A percentile compares a stretch with the other conserved stretches of the same genome.
Evolutionary conservation across 192 early-diverging fungal genomes (phyloP).

Genomic region (Radiomyces spectabilis): DNA sequence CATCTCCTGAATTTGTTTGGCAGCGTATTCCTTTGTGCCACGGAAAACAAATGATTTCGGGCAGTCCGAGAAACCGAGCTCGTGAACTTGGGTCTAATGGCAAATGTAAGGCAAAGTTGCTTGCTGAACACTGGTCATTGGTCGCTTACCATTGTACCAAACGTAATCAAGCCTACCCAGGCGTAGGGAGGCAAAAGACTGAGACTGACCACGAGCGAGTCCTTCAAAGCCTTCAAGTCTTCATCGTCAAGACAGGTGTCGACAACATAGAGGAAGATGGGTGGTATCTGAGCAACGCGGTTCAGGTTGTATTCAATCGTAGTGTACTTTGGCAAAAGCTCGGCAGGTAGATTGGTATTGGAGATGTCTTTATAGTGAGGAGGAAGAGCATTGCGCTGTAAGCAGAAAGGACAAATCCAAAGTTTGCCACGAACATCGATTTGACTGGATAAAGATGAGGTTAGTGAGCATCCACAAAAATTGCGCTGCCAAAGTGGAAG

Average conservation of each 20-base stretch:
- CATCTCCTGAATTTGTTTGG: constrained; percentile 97
- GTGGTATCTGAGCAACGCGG: constrained; percentile 80
- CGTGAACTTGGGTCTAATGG: constrained; percentile 86
- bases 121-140: background rate
- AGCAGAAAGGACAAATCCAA: constrained; percentile 99
- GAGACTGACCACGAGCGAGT: constrained; percentile 83
- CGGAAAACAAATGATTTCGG: constrained; percentile 98
- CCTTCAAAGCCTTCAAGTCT: constrained; percentile 93
- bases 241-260: constrained; percentile 95
- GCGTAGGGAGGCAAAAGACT: constrained; percentile 88
- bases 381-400: constrained; percentile 94
- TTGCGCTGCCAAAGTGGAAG: background rate
- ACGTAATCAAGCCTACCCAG: constrained; percentile 93
- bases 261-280: constrained; percentile 94
- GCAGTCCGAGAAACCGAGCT: constrained; percentile 91
- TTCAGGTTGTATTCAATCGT: constrained; percentile 95
- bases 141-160: constrained; percentile 84
- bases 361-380: constrained; percentile 97
- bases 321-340: constrained; percentile 84
- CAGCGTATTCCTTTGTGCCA: constrained; percentile 91
- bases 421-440: constrained; percentile 92
- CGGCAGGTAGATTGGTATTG: constrained; percentile 84
- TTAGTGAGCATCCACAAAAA: background rate
- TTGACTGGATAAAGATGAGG: constrained; percentile 51
- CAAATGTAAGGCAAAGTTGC: too few species aligned